Conservation (phyloP, 257 asterid genomes). For the Scutellaria minor region DNA sequence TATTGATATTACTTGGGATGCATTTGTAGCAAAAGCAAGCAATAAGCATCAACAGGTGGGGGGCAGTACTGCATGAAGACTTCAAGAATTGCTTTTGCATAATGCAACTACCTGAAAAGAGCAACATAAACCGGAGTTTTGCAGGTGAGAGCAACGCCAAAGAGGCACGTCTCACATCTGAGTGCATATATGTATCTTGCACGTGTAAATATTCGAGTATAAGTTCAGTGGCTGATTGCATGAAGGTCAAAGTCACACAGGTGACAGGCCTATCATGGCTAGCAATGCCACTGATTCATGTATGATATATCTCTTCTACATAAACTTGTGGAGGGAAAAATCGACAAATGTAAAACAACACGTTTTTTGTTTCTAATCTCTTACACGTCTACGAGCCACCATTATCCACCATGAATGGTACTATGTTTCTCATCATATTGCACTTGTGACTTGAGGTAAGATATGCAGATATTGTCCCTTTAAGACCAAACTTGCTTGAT, state of each 20-base stretch:
- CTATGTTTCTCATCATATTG: not conserved
- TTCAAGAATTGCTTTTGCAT: not conserved
- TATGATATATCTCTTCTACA: slow-evolving; percentile 54
- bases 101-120: slow-evolving; percentile 5
- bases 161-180: slow-evolving; percentile 50
- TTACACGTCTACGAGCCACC: slow-evolving; percentile 33
- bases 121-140: slow-evolving; percentile 39
- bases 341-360: slow-evolving; percentile 57
- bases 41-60: slow-evolving; percentile 29
- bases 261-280: slow-evolving; percentile 74
- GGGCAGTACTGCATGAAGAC: slow-evolving; percentile 5
- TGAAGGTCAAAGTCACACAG: slow-evolving; percentile 90
- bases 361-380: slow-evolving; percentile 48
- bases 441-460: not conserved
- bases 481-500: not conserved
- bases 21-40: slow-evolving; percentile 45
- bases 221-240: slow-evolving; percentile 52
- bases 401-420: slow-evolving; percentile 13
- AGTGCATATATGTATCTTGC: slow-evolving; percentile 58
- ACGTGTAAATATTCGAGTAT: slow-evolving; percentile 72
- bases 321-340: slow-evolving; percentile 49
- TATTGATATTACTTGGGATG: slow-evolving; percentile 42
- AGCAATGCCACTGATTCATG: slow-evolving; percentile 56
- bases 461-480: too few relatives aligned
- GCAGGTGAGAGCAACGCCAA: slow-evolving; percentile 58